phyloP scores from a whole-genome alignment of 108 stramenopile species.

The Bacterosira constricta region DNA sequence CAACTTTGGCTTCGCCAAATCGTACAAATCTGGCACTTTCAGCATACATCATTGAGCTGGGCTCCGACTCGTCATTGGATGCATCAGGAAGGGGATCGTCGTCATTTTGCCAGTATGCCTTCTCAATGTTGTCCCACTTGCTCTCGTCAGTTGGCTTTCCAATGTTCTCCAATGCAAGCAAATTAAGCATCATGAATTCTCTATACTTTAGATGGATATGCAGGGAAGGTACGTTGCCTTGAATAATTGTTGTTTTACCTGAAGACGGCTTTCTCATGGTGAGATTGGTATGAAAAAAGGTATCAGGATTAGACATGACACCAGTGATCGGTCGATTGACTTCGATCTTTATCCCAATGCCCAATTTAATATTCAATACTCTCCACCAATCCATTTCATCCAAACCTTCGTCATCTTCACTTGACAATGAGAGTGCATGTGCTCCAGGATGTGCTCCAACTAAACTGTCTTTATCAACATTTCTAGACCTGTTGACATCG shows the following conservation, averaged over 20 bases:
- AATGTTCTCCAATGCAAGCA: slow-evolving; percentile 53
- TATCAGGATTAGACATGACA: slow-evolving; percentile 25
- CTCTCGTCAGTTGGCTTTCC: slow-evolving; percentile 50
- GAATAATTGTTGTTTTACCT: slow-evolving; percentile 37
- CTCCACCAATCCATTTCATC: slow-evolving; percentile 37
- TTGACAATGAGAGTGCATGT: neutral
- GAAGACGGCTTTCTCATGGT: slow-evolving; percentile 50
- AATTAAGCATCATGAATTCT: slow-evolving; percentile 54
- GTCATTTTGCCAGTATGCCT: slow-evolving; percentile 55
- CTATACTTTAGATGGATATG: slow-evolving; percentile 49
- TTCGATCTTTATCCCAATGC: slow-evolving; percentile 24
- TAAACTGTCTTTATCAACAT: neutral
- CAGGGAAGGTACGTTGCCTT: slow-evolving; percentile 46
- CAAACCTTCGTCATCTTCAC: too few species aligned
- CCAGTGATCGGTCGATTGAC: neutral
- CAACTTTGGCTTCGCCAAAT: slow-evolving; percentile 50
- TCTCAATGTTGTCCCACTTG: slow-evolving; percentile 74
- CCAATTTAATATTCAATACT: slow-evolving; percentile 20
- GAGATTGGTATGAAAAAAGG: slow-evolving; percentile 41
- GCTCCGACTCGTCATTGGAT: too few species aligned
- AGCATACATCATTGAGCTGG: slow-evolving; percentile 43
- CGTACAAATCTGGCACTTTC: slow-evolving; percentile 63
- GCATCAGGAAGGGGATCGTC: slow-evolving; percentile 1
- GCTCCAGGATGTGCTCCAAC: neutral
- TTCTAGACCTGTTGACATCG: neutral